A percentile compares a stretch with the other conserved stretches of the same genome.
These are phyloP conservation scores for Aspergillus sp. DNA, from an alignment of 2,329 filamentous ascomycete genomes.

Conservation along the genomic window DNA sequence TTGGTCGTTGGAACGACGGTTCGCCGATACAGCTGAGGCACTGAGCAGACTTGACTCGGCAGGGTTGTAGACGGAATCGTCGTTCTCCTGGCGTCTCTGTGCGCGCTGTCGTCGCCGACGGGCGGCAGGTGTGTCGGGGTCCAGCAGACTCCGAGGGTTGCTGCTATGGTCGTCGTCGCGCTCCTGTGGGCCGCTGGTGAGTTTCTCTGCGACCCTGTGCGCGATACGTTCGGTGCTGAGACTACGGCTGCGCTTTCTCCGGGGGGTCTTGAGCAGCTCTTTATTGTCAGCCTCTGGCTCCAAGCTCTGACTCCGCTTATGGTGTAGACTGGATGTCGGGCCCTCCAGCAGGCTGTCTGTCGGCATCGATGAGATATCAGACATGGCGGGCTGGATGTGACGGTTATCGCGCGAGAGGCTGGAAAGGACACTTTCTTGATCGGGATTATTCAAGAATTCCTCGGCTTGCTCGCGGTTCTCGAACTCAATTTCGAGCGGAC, in stretches of 20 bases:
- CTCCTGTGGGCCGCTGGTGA: slow-evolving; percentile 47
- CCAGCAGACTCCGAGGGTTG: slow-evolving; percentile 31
- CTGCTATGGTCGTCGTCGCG: slow-evolving; percentile 29
- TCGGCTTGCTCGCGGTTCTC: slow-evolving; percentile 43
- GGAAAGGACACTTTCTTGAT: slow-evolving; percentile 62
- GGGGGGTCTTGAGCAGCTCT: slow-evolving; percentile 53
- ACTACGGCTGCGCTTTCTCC: slow-evolving; percentile 54
- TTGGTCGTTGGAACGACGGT: slow-evolving; percentile 50
- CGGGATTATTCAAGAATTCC: slow-evolving; percentile 2
- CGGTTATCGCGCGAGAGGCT: slow-evolving; percentile 52
- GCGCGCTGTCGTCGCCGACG: slow-evolving; percentile 43
- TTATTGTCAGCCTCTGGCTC: slow-evolving; percentile 23
- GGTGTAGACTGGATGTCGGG: slow-evolving; percentile 39
- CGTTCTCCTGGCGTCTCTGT: slow-evolving; percentile 38
- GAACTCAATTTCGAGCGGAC: slow-evolving; percentile 80
- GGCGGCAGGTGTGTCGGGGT: slow-evolving; percentile 40
- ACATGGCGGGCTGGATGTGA: slow-evolving; percentile 59
- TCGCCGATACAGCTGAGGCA: slow-evolving; percentile 47
- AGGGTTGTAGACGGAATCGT: slow-evolving; percentile 49
- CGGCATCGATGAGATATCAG: slow-evolving; percentile 80
- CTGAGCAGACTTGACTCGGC: slow-evolving; percentile 58
- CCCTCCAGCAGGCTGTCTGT: slow-evolving; percentile 64
- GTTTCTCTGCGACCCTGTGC: slow-evolving; percentile 63
- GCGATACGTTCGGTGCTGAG: slow-evolving; percentile 61
- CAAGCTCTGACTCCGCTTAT: slow-evolving; percentile 46